Conservation (phyloP, 2,329 filamentous ascomycete genomes). For the Phialocephala subalpina region DNA sequence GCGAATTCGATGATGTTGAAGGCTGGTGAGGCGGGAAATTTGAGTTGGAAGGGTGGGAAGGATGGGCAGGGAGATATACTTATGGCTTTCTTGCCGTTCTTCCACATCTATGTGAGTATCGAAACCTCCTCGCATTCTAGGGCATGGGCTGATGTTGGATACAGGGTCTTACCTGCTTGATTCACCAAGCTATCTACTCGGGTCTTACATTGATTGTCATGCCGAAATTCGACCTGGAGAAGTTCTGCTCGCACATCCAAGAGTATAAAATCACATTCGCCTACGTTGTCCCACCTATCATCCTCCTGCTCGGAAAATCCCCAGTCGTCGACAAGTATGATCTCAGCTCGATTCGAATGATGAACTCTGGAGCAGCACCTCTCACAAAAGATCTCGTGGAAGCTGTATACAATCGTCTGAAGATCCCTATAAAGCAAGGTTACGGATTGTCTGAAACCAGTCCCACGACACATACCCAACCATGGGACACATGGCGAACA, state of each 20-base stretch:
- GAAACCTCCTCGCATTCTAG: background rate
- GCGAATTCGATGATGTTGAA: slow-evolving; percentile 71
- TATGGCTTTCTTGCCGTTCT: slow-evolving; percentile 85
- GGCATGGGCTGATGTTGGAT: background rate
- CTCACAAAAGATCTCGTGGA: slow-evolving; percentile 83
- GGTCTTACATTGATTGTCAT: slow-evolving; percentile 76
- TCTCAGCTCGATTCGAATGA: slow-evolving; percentile 78
- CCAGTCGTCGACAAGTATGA: slow-evolving; percentile 83
- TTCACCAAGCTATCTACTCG: slow-evolving; percentile 72
- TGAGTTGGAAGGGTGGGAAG: slow-evolving; percentile 64
- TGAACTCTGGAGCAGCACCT: slow-evolving; percentile 89
- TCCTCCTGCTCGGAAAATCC: slow-evolving; percentile 82
- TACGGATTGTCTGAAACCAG: slow-evolving; percentile 91
- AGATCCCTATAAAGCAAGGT: slow-evolving; percentile 86
- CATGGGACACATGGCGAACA: slow-evolving; percentile 78
- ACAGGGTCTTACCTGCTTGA: slow-evolving; percentile 73
- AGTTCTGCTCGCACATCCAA: slow-evolving; percentile 80
- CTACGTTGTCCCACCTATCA: slow-evolving; percentile 86
- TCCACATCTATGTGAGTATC: slow-evolving; percentile 81
- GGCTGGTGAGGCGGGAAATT: slow-evolving; percentile 60
- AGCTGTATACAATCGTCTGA: slow-evolving; percentile 75
- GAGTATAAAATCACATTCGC: slow-evolving; percentile 76
- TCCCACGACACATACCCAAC: slow-evolving; percentile 78
- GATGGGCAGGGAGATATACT: slow-evolving; percentile 74
- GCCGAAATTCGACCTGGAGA: slow-evolving; percentile 82